These are phyloP conservation scores for Podila verticillata DNA, from an alignment of 192 early-diverging fungal genomes.

Conservation along the genomic window DNA sequence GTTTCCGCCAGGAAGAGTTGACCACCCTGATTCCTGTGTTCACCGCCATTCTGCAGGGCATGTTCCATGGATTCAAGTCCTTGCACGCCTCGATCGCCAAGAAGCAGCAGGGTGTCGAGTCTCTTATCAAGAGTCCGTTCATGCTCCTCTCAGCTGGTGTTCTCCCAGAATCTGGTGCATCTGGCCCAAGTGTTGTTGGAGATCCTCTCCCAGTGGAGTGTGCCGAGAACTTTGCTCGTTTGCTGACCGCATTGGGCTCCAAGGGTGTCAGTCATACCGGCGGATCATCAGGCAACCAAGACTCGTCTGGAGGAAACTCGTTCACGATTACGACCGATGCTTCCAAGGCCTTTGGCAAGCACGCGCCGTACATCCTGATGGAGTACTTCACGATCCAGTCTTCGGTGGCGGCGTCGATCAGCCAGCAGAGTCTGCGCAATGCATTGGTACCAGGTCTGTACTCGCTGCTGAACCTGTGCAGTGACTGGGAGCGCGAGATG, in stretches of 20 bases:
- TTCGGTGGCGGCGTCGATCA: constrained; percentile 54
- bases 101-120: constrained; percentile 30
- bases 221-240: constrained; percentile 45
- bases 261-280: constrained; percentile 15
- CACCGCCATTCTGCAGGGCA: constrained; percentile 57
- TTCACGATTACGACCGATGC: constrained; percentile 25
- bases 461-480: constrained; percentile 72
- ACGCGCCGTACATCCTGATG: constrained; percentile 58
- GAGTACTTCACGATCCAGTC: constrained; percentile 71
- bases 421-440: constrained; percentile 49
- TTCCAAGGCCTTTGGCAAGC: constrained; percentile 56
- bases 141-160: constrained; percentile 51
- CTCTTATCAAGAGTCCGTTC: constrained; percentile 47
- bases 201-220: constrained; percentile 35
- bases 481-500: constrained; percentile 69
- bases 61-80: constrained; percentile 71
- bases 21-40: constrained; percentile 61
- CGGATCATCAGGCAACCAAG: background rate
- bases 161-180: constrained; percentile 21
- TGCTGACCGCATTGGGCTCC: constrained; percentile 46
- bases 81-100: constrained; percentile 57
- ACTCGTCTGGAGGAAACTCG: constrained; percentile 5
- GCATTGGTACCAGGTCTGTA: constrained; percentile 64
- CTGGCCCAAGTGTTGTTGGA: constrained; percentile 1
- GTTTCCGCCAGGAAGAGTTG: constrained; percentile 60